Evolutionary conservation across 768 basidiomycete species (phyloP), one percentile per base, ranked within the genome.

Genomic region (Sistotremastrum niveocremeum): DNA sequence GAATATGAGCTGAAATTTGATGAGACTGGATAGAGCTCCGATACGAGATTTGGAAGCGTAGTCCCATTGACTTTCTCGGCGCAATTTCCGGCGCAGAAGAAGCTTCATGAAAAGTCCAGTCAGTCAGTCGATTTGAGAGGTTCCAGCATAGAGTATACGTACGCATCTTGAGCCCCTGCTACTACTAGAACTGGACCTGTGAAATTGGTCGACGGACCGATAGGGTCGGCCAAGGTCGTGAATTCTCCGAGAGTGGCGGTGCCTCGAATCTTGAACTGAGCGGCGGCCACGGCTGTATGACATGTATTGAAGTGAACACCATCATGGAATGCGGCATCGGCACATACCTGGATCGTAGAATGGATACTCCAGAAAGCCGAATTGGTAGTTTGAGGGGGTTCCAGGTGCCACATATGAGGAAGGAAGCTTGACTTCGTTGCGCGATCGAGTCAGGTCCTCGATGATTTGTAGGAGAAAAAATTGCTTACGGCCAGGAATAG

Each of bases 361-460:
- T 3, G 53, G 53, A 41, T 41, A 51, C 45, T 54, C 51, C 35
- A 43, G 50, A 46, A 49, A 52, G 34, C 52, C 42, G 38, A 54
- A 45, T 46, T 54, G 53, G 41, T 46, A 37, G 20, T 48, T 42
- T 34, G 45, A 42, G 10, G 47, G 47, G 45, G 46, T 11, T n/a
- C 20, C 20, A 20, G 20, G 20, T 20, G 31, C 41, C 3, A 37
- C 20, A 34, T 52, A 52, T n/a, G 51, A 35, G 36, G 42, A 43
- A 10, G 39, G 37, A 12, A 50, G 34, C 40, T 52, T 39, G 34
- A 50, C 45, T 5, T 41, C 20, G 20, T 20, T 20, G 20, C 20
- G 20, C 20, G 20, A 20, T 20, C 20, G 20, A 20, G 20, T 20
- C 20, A 20, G 20, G 20, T 20, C 20, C 20, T 20, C 20, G 20